Percentiles rank a stretch among this genome's conserved stretches.
phyloP scores from a whole-genome alignment of 306 rosid species.

The Dalbergia oliveri region DNA sequence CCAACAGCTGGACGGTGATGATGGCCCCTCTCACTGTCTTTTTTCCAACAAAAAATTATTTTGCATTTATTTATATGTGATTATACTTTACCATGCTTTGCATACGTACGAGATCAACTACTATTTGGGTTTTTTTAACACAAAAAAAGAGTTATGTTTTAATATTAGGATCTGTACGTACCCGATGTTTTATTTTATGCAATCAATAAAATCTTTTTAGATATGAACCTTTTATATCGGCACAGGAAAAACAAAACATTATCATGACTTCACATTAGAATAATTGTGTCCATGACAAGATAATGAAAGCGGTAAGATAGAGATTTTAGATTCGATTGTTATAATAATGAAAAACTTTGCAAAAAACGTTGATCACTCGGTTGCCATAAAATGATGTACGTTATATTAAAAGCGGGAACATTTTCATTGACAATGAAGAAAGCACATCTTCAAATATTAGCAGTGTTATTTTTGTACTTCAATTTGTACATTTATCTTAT shows the following conservation, averaged over 20 bases:
- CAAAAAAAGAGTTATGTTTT: background rate
- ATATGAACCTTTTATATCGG: background rate
- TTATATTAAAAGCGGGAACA: background rate
- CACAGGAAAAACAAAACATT: background rate
- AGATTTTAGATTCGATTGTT: background rate
- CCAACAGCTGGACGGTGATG: constrained; percentile 40
- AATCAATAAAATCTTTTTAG: background rate
- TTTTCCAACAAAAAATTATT: background rate
- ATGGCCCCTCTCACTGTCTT: constrained; percentile 33
- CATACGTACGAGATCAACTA: background rate
- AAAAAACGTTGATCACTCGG: background rate
- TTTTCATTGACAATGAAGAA: background rate
- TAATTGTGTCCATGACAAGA: background rate
- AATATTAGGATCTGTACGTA: background rate
- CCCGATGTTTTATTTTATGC: background rate
- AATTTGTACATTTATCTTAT: too few relatives aligned
- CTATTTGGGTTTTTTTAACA: background rate
- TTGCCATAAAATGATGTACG: background rate
- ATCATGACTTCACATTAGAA: background rate
- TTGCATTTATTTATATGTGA: background rate
- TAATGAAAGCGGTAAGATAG: background rate
- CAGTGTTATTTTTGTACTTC: too few relatives aligned
- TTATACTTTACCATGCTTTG: background rate
- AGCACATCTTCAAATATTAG: too few relatives aligned
- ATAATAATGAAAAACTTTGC: background rate